Evolutionary conservation across 1,284 basidiomycete species (phyloP).

Genomic region (Ceratobasidium sp.): DNA sequence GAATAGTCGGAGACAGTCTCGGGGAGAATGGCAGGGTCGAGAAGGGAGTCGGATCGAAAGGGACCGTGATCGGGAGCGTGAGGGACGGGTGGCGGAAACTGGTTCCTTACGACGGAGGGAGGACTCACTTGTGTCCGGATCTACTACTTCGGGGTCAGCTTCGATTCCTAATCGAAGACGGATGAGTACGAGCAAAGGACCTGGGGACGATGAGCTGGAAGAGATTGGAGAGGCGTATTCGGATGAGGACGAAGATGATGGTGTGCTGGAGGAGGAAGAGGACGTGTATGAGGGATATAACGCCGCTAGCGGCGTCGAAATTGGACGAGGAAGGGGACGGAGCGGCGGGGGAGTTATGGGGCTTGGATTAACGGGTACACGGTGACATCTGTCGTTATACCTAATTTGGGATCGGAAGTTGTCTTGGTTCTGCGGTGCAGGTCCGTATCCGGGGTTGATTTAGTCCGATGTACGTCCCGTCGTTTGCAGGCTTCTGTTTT

Average conservation of each 20-base stretch:
- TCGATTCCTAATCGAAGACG: too few relatives aligned
- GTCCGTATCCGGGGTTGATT: too few relatives aligned
- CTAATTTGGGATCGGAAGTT: too few relatives aligned
- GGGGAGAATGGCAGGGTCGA: neutral
- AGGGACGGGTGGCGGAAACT: slow-evolving; percentile 72
- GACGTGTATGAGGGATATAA: slow-evolving; percentile 5
- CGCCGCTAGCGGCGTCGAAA: neutral
- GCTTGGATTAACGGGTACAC: slow-evolving; percentile 18
- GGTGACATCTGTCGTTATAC: too few relatives aligned
- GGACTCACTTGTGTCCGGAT: slow-evolving; percentile 62
- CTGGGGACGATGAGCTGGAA: slow-evolving; percentile 62
- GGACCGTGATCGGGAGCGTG: slow-evolving; percentile 62
- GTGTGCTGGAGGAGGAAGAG: slow-evolving; percentile 48
- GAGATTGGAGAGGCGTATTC: slow-evolving; percentile 43
- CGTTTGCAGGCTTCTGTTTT: too few relatives aligned
- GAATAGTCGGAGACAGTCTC: slow-evolving; percentile 22
- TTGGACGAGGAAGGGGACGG: slow-evolving; percentile 9
- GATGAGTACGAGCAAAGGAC: too few relatives aligned
- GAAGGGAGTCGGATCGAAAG: slow-evolving; percentile 12
- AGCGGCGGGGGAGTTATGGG: slow-evolving; percentile 7
- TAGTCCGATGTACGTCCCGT: too few relatives aligned
- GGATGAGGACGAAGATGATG: slow-evolving; percentile 61
- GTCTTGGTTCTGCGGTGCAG: neutral
- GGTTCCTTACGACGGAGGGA: slow-evolving; percentile 58
- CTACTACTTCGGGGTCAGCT: slow-evolving; percentile 52